Evolutionary conservation across 495 filamentous ascomycete species (phyloP).

Genomic region (Cetradonia linearis): DNA sequence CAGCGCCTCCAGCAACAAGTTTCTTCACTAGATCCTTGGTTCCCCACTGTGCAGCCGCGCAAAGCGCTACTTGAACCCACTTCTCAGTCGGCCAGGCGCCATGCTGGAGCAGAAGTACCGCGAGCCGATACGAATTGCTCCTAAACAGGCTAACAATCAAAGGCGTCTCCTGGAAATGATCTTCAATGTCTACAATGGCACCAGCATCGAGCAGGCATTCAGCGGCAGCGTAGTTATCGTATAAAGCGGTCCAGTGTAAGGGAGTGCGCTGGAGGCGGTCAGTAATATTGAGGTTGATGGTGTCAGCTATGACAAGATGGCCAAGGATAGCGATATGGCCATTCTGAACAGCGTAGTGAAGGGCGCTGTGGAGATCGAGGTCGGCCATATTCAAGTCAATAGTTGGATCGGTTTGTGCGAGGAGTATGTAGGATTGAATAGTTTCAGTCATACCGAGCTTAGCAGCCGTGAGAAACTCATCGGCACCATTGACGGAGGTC

Average conservation of each 20-base stretch:
- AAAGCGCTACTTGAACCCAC: slow-evolving; percentile 10
- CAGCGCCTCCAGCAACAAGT: slow-evolving; percentile 16
- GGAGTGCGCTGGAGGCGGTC: slow-evolving; percentile 23
- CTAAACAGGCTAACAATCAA: not conserved
- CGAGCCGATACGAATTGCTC: not conserved
- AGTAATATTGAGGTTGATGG: slow-evolving; percentile 25
- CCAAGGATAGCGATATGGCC: slow-evolving; percentile 11
- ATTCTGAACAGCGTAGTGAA: slow-evolving; percentile 15
- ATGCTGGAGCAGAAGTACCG: slow-evolving; percentile 13
- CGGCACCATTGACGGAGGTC: slow-evolving; percentile 7
- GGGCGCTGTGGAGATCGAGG: slow-evolving; percentile 10
- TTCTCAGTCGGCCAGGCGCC: slow-evolving; percentile 13
- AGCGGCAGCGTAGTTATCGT: slow-evolving; percentile 22
- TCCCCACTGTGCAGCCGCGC: slow-evolving; percentile 12
- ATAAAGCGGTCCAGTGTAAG: slow-evolving; percentile 10
- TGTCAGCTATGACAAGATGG: slow-evolving; percentile 3
- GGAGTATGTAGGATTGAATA: slow-evolving; percentile 7
- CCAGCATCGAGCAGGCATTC: slow-evolving; percentile 26
- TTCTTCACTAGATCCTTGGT: slow-evolving; percentile 9
- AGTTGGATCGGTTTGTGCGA: slow-evolving; percentile 10
- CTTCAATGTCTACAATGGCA: slow-evolving; percentile 21
- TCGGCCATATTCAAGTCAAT: slow-evolving; percentile 17
- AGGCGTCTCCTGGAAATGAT: slow-evolving; percentile 16
- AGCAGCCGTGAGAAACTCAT: slow-evolving; percentile 15
- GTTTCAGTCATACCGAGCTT: slow-evolving; percentile 14